These are phyloP conservation scores for Solanum sparsipilum DNA, from an alignment of 257 asterid species.

Conservation along the genomic window DNA sequence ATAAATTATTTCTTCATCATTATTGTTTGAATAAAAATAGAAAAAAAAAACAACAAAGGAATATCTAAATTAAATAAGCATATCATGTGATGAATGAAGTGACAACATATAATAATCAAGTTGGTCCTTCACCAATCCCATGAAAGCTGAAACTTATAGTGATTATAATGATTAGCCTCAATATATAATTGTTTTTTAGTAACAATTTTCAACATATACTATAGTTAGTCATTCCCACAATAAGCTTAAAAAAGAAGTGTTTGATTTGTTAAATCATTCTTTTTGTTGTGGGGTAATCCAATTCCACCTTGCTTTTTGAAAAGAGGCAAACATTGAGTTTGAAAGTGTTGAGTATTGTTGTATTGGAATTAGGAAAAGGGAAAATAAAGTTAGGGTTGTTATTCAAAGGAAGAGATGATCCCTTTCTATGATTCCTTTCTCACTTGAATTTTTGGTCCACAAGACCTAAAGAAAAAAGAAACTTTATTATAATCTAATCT, in stretches of 20 bases:
- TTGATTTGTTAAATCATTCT: neutral
- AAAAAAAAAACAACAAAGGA: neutral
- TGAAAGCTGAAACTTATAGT: conserved; percentile 39
- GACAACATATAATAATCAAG: conserved; percentile 10
- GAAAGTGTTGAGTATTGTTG: conserved; percentile 24
- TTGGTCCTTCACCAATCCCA: conserved; percentile 43
- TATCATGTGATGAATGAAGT: neutral
- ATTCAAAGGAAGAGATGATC: conserved; percentile 24
- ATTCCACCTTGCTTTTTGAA: conserved; percentile 34
- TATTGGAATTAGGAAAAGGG: conserved; percentile 66
- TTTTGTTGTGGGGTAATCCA: conserved; percentile 26
- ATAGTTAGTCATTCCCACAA: conserved; percentile 9
- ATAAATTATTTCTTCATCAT: neutral
- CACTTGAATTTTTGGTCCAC: conserved; percentile 30
- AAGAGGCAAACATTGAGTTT: conserved; percentile 29
- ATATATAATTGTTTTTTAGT: conserved; percentile 1
- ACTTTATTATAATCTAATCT: neutral
- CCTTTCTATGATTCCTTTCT: conserved; percentile 39
- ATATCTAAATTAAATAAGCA: neutral
- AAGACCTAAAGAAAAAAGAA: neutral
- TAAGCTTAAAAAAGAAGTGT: conserved; percentile 5
- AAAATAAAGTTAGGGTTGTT: conserved; percentile 6
- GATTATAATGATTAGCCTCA: conserved; percentile 51
- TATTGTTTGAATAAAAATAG: neutral
- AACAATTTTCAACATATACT: conserved; percentile 1